Base-by-base conservation (phyloP, 805 yeast genomes). In the Suhomyces prunicola region DNA sequence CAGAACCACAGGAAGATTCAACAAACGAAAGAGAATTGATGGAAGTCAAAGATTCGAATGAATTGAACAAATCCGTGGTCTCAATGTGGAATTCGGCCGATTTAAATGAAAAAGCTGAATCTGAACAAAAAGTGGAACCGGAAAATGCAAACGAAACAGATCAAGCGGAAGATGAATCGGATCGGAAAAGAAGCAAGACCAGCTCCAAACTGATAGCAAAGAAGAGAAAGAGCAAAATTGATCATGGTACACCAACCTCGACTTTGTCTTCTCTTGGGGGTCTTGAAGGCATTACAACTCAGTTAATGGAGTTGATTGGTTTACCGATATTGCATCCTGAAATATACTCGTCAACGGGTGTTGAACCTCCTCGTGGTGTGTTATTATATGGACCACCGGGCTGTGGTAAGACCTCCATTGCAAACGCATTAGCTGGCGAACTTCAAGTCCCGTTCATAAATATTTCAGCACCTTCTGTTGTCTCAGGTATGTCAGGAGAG, bases 401-500 rank as follows among this genome's bases (percentile, higher is more conserved):
- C 13, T 94, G 99, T 76, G 99, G 99, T 67, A 94, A 94, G 64
- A 94, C 99, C 0, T 87, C 97, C 44, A 85, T 94, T 50, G 99
- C 99, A 3, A 91, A 91, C 68, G 97, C 98, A 0, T 74, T 94
- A 22, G 99, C 99, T 1, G 97, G 97, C 27, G 97, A 93, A 64
- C 77, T 94, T 31, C 88, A 90, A 60, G 97, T 94, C 0, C 97
- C 98, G 0, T 94, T 94, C 65, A 83, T 94, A 15, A 86, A 88
- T 45, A 79, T 94, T 1, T 88, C 96, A 26, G 98, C 99, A 0
- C 99, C 99, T 1, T 87, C 96, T 2, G 90, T 94, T 7, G 98
- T 94, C 0, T 89, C 97, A 56, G 99, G 99, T 5, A 94, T 94
- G 98, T 90, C 97, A n/a, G 99, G 99, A 44, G 99, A 94, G 68